Conservation (phyloP, 1,284 basidiomycete genomes). For the Sporisorium scitamineum region DNA sequence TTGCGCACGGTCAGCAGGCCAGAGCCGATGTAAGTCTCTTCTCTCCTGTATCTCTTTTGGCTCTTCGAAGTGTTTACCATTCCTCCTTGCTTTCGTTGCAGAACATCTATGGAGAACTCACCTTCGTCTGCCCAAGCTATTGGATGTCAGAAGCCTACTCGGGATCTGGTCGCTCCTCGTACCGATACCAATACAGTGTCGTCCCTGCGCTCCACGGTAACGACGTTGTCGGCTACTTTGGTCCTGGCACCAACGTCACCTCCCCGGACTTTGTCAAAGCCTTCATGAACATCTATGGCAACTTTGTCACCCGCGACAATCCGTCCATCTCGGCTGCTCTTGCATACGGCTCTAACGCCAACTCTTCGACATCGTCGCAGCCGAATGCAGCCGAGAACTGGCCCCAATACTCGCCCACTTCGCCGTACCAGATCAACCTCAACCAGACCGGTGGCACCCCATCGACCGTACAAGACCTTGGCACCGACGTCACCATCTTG, state of each 20-base stretch:
- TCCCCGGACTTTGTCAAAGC: slow-evolving; percentile 30
- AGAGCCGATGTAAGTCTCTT: slow-evolving; percentile 25
- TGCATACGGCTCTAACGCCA: slow-evolving; percentile 9
- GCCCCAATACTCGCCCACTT: slow-evolving; percentile 21
- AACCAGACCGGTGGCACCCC: slow-evolving; percentile 35
- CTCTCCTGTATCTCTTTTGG: neutral
- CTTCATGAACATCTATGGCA: slow-evolving; percentile 36
- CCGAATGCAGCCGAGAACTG: slow-evolving; percentile 25
- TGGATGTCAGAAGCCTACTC: slow-evolving; percentile 45
- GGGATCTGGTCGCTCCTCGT: slow-evolving; percentile 27
- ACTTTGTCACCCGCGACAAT: slow-evolving; percentile 34
- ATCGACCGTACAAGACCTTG: neutral
- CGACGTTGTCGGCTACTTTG: slow-evolving; percentile 36
- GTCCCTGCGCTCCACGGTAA: slow-evolving; percentile 34
- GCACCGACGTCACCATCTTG: slow-evolving; percentile 5
- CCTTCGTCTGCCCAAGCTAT: slow-evolving; percentile 45
- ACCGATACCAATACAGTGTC: slow-evolving; percentile 43
- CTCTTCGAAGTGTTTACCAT: neutral
- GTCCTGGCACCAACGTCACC: slow-evolving; percentile 17
- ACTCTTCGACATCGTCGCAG: neutral
- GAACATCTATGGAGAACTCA: slow-evolving; percentile 45
- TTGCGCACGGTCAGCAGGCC: slow-evolving; percentile 28
- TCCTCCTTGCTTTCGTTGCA: neutral
- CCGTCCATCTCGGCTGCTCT: slow-evolving; percentile 34
- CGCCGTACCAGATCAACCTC: slow-evolving; percentile 38